Base-by-base conservation (phyloP, 1,284 basidiomycete genomes). In the Mycena sp. region DNA sequence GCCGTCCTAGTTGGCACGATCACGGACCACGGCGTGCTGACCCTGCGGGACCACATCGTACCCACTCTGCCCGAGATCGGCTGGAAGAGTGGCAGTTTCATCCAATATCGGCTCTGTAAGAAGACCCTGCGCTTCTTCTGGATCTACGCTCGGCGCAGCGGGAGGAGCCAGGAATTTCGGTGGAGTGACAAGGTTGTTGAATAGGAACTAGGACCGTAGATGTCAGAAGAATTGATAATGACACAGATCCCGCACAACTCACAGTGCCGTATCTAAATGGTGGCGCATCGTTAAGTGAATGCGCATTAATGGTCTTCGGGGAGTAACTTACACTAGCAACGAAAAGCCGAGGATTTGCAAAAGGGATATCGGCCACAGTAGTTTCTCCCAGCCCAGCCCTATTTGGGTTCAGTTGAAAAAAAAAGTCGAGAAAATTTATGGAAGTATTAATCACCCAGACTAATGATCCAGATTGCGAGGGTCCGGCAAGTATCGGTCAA, bases 401-500 rank as follows among this genome's bases (percentile, higher is more conserved):
- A 34, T 34, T 34, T 34, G 30, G 30, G 30, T 34, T 34, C 30
- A 34, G 30, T 34, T 34, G 30, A 34, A 34, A 34, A 34, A 34
- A 34, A 34, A 34, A 34, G 30, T 34, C 30, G 30, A 34, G 30
- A 34, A 34, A 34, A 34, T 5, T 34, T 34, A 34, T 34, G 30
- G 30, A 34, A 34, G 30, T 34, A 34, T 34, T 34, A 34, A 34
- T 34, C 30, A 2, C 85, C 88, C 63, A 98, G 86, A 76, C 93
- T 95, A 77, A 98, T 86, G 71, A 96, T 83, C 95, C 95, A 97
- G 78, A 97, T 99, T 30, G 92, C 92, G 69, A 99, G 87, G 1
- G 98, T 99, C 76, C 98, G 89, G 85, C 96, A 98, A 7, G 97
- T 98, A 81, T 99, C 98, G 60, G 97, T 96, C 63, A 98, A 89